These are phyloP conservation scores for Mucuna pruriens DNA, from an alignment of 306 rosid species.

Conservation along the genomic window DNA sequence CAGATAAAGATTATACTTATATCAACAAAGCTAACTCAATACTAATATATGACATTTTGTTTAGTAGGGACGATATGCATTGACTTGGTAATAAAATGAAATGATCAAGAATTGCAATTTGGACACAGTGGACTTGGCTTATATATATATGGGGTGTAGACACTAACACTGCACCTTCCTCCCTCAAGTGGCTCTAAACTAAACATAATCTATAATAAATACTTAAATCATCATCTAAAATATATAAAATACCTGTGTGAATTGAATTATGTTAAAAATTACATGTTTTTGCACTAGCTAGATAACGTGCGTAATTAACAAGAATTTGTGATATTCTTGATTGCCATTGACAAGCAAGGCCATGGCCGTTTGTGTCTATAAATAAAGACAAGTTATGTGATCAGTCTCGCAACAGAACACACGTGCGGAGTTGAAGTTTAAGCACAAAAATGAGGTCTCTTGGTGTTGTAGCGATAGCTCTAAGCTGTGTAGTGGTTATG, in stretches of 20 bases:
- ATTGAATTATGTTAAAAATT: neutral
- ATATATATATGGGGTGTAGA: neutral
- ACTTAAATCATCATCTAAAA: neutral
- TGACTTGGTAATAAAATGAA: neutral
- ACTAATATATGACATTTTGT: neutral
- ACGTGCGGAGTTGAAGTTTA: neutral
- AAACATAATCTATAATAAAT: neutral
- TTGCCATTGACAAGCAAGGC: neutral
- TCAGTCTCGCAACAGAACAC: neutral
- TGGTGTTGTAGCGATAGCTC: neutral
- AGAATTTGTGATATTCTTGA: neutral
- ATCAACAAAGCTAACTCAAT: neutral
- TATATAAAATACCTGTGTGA: neutral
- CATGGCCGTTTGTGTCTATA: constrained; percentile 27
- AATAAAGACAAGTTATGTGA: neutral
- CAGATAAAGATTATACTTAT: neutral
- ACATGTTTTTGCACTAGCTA: neutral
- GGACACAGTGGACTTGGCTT: neutral
- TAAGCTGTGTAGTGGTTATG: constrained; percentile 15
- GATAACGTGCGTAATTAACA: neutral
- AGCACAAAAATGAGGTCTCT: constrained; percentile 17
- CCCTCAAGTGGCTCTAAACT: neutral
- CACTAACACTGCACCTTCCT: neutral
- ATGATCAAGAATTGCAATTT: neutral
- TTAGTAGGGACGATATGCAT: neutral